These are phyloP conservation scores for Chalciporus piperatus DNA, from an alignment of 768 basidiomycete genomes.

Conservation along the genomic window DNA sequence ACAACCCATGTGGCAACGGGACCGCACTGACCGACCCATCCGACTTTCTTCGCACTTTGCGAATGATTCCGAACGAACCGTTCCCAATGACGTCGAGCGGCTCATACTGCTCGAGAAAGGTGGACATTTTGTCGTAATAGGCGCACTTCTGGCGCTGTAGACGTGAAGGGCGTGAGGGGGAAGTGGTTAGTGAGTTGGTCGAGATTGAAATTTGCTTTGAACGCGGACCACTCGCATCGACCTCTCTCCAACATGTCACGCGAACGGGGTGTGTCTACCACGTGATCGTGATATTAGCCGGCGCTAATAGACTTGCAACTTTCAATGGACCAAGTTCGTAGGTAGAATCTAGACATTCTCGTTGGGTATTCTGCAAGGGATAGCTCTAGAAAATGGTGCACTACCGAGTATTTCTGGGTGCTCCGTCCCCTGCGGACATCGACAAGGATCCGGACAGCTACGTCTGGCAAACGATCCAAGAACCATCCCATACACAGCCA, in stretches of 20 bases:
- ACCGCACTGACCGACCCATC: slow-evolving; percentile 70
- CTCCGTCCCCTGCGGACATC: slow-evolving; percentile 36
- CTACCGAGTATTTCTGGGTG: slow-evolving; percentile 56
- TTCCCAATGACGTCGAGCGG: slow-evolving; percentile 92
- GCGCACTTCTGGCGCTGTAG: slow-evolving; percentile 3
- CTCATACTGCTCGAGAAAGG: slow-evolving; percentile 76
- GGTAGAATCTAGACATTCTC: background rate
- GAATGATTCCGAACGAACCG: slow-evolving; percentile 96
- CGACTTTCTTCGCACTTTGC: slow-evolving; percentile 83
- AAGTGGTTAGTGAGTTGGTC: slow-evolving; percentile 9
- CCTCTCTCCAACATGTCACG: slow-evolving; percentile 27
- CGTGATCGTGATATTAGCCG: slow-evolving; percentile 25
- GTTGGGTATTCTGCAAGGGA: background rate
- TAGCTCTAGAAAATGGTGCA: slow-evolving; percentile 21
- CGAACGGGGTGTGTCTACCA: slow-evolving; percentile 13
- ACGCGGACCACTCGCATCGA: slow-evolving; percentile 6
- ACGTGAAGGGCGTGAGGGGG: background rate
- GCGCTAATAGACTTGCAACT: background rate
- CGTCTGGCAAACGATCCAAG: slow-evolving; percentile 46
- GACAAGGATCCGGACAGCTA: slow-evolving; percentile 34
- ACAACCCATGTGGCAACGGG: slow-evolving; percentile 5
- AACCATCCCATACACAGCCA: slow-evolving; percentile 8
- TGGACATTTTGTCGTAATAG: slow-evolving; percentile 19
- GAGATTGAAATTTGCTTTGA: slow-evolving; percentile 18
- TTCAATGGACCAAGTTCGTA: background rate